phyloP scores from a whole-genome alignment of 2,329 filamentous ascomycete genomes.

The Hymenoscyphus infarciens region DNA sequence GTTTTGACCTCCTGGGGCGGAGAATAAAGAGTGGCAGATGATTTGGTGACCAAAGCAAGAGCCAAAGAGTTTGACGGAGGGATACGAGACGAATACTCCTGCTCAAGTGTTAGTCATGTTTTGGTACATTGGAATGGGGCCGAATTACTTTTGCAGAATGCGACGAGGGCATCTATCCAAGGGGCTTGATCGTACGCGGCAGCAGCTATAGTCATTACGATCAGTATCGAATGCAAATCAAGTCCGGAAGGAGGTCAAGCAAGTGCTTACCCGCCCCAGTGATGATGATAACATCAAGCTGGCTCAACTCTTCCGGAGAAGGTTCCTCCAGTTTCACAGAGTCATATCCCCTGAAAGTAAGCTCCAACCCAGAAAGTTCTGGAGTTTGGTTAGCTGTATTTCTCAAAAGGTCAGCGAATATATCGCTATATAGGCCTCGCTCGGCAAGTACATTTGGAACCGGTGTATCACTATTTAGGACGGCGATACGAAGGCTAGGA shows the following conservation, averaged over 20 bases:
- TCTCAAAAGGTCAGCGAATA: conserved; percentile 18
- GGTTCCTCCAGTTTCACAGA: conserved; percentile 38
- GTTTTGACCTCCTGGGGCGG: conserved; percentile 9
- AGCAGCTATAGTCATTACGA: conserved; percentile 11
- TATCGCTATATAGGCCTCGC: conserved; percentile 20
- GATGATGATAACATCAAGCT: conserved; percentile 39
- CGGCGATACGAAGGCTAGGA: conserved; percentile 18
- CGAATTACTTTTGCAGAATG: conserved; percentile 35
- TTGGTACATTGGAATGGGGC: background rate
- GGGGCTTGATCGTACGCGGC: conserved; percentile 21
- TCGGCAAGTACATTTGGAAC: conserved; percentile 20
- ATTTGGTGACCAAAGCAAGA: conserved; percentile 45
- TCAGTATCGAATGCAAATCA: background rate
- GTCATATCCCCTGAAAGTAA: conserved; percentile 37
- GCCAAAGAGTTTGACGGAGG: conserved; percentile 40
- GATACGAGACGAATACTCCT: conserved; percentile 31
- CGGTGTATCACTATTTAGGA: conserved; percentile 23
- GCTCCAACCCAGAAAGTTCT: conserved; percentile 11
- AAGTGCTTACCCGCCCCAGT: conserved; percentile 36
- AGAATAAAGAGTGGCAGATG: conserved; percentile 39
- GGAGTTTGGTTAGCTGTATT: conserved; percentile 12
- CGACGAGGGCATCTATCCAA: conserved; percentile 18
- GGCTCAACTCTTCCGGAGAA: conserved; percentile 20
- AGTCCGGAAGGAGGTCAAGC: background rate
- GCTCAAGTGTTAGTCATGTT: conserved; percentile 2